Evolutionary conservation across 345 rosid species (phyloP), one percentile per base, ranked within the genome.

Genomic region (Corymbia maculata): DNA sequence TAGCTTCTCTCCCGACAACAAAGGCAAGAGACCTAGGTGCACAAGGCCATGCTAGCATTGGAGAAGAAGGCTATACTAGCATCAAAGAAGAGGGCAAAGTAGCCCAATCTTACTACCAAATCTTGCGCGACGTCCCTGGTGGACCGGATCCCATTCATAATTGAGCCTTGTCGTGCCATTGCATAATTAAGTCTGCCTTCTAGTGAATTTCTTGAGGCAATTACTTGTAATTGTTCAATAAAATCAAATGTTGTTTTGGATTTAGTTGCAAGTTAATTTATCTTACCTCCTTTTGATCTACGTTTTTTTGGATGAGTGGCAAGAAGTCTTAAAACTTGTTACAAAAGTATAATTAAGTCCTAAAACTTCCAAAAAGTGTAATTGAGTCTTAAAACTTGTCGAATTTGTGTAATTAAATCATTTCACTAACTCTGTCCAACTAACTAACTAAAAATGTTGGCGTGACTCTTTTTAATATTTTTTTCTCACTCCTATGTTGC

Each of bases 321-420:
- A 14, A 68, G 5, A 15, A 30, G 5, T 14, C 10, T 9, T 30
- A 30, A 68, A 68, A 30, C 79, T 68, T 9, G 22, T 66, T 0
- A 68, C 8, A 26, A 59, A 59, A 59, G 0, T 59, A 0, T 1
- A 64, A 64, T 64, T 64, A 0, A 68, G 6, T 15, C 3, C 1
- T 0, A 53, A 53, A 53, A 19, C 8, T 53, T 17, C 19, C 19
- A 53, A 19, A 53, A 17, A 19, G 4, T 53, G 3, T 14, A 17
- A 7, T 19, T 19, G 6, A 53, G 3, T 53, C 59, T 7, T 19
- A 16, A 68, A 68, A 68, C 21, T 15, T 30, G 8, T 68, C 45
- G 8, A 32, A 32, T 14, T 32, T 0, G 2, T 32, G 3, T 32
- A 8, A 68, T 68, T 32, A 30, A 68, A 12, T 61, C 16, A 0